phyloP scores from a whole-genome alignment of 495 filamentous ascomycete species.

The Extremus antarcticus region DNA sequence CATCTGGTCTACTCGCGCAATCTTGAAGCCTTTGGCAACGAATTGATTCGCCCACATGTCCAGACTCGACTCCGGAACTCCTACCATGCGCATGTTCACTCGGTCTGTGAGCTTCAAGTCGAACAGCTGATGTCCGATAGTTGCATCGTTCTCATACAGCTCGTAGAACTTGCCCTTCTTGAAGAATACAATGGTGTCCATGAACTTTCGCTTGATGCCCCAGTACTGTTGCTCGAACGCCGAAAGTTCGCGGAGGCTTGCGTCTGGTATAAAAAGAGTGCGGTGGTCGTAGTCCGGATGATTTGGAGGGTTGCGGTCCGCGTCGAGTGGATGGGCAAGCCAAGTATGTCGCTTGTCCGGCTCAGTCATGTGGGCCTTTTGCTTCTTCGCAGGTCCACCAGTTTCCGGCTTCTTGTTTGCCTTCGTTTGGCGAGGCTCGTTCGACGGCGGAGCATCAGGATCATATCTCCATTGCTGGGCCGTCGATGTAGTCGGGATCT shows the following conservation, averaged over 20 bases:
- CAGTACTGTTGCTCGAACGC: slow-evolving; percentile 98
- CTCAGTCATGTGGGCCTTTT: slow-evolving; percentile 64
- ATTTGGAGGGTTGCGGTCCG: slow-evolving; percentile 64
- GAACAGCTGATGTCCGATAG: slow-evolving; percentile 92
- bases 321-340: slow-evolving; percentile 76
- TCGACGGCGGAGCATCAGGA: slow-evolving; percentile 56
- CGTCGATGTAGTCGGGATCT: slow-evolving; percentile 57
- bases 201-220: slow-evolving; percentile 98
- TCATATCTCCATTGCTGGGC: slow-evolving; percentile 81
- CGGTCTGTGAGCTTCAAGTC: slow-evolving; percentile 96
- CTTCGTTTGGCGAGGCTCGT: slow-evolving; percentile 40
- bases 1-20: slow-evolving; percentile 90
- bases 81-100: slow-evolving; percentile 99
- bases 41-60: slow-evolving; percentile 92
- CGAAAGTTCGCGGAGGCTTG: slow-evolving; percentile 67
- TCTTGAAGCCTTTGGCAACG: slow-evolving; percentile 88
- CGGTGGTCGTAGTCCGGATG: slow-evolving; percentile 89
- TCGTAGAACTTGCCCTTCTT: slow-evolving; percentile 99
- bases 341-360: slow-evolving; percentile 78
- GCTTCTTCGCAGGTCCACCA: slow-evolving; percentile 39
- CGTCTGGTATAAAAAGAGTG: slow-evolving; percentile 75
- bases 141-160: slow-evolving; percentile 95
- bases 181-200: slow-evolving; percentile 98
- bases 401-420: slow-evolving; percentile 33
- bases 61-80: slow-evolving; percentile 81